Percentiles rank a stretch among this genome's conserved stretches.
phyloP scores from a whole-genome alignment of 345 rosid species.

The Brassica rapa region DNA sequence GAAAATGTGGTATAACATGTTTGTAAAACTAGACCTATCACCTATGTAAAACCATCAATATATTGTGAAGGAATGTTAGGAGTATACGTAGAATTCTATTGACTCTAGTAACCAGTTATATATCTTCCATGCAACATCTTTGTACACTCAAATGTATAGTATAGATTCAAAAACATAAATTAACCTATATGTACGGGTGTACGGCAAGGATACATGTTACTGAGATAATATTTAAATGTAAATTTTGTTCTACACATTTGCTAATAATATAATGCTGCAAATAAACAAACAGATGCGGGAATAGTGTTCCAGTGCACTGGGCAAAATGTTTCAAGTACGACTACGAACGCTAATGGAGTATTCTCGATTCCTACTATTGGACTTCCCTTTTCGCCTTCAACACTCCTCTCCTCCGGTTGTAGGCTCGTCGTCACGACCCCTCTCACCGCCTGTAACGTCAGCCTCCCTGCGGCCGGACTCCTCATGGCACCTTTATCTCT shows the following conservation, averaged over 20 bases:
- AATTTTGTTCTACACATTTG: neutral
- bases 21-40: neutral
- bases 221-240: neutral
- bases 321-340: conserved; percentile 47
- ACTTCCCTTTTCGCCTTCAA: neutral
- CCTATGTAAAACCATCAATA: neutral
- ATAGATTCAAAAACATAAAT: neutral
- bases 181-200: neutral
- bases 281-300: conserved; percentile 44
- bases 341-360: conserved; percentile 45
- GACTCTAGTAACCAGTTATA: neutral
- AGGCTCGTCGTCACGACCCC: conserved; percentile 50
- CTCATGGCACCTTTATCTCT: conserved; percentile 46
- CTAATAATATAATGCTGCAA: neutral
- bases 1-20: neutral
- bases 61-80: neutral
- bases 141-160: neutral
- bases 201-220: neutral
- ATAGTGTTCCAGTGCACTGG: conserved; percentile 51
- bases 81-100: neutral
- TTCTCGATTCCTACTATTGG: conserved; percentile 30
- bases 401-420: conserved; percentile 45
- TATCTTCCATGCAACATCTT: neutral
- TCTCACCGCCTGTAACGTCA: conserved; percentile 53
- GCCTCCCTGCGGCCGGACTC: conserved; percentile 41